Base-by-base conservation (phyloP, 1,284 basidiomycete genomes). In the Violaceomyces palustris region DNA sequence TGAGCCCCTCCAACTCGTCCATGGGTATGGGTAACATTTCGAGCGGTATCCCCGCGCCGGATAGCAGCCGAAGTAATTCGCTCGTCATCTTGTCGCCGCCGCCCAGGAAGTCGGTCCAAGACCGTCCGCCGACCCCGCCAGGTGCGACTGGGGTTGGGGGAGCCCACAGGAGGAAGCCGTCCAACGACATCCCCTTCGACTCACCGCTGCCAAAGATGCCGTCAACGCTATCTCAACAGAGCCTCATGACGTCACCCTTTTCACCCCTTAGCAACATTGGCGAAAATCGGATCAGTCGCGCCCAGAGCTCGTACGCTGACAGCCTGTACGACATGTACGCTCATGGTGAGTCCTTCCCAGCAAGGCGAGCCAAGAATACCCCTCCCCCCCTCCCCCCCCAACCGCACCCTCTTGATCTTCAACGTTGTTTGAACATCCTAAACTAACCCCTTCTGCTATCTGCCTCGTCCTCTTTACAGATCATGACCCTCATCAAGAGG, bases 301-400 rank as follows among this genome's bases (percentile, higher is more conserved):
- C 45, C 10, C 44, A 45, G 12, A 62, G 59, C 42, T 57, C 48
- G 3, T 66, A 66, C 21, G 58, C 53, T 2, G 61, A 51, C n/a
- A 64, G 62, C 29, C 45, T 66, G 32, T 64, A 66, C 54, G 64
- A 66, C 32, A 54, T 61, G 50, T 66, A 66, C 42, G 46, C 57
- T 25, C 37, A 42, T 24, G 46, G 45, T 14, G 45, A 15, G 19
- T 29, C 17, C 8, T 6, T 30, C n/a, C n/a, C n/a, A n/a, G n/a
- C n/a, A n/a, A n/a, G n/a, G n/a, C n/a, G n/a, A n/a, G n/a, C n/a
- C n/a, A n/a, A n/a, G n/a, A n/a, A n/a, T n/a, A n/a, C n/a, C n/a
- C n/a, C n/a, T n/a, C n/a, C n/a, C n/a, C n/a, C n/a, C n/a, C n/a
- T n/a, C n/a, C n/a, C n/a, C n/a, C n/a, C n/a, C n/a, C n/a, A n/a